Evolutionary conservation across 768 basidiomycete genomes (phyloP), one percentile per base, ranked within the genome.

Genomic region (Termitomyces sp.): DNA sequence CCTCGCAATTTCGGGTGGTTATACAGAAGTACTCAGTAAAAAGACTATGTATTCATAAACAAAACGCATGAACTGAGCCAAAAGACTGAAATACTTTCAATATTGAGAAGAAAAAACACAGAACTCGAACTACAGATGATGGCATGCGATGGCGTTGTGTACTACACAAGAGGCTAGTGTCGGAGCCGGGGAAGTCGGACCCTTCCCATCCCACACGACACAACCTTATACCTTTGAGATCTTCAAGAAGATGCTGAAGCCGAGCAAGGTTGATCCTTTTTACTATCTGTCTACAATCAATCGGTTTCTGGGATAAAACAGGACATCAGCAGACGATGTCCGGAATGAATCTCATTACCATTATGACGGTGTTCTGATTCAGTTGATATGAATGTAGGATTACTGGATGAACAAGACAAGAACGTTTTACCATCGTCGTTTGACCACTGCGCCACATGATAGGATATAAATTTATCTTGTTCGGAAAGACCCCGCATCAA

Each of bases 191-290:
- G 1, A 41, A 41, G 40, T 41, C 40, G 40, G 18, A n/a, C 8
- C 6, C 40, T n/a, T 41, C 7, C 6, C 40, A 41, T n/a, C 7
- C 18, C 18, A n/a, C 18, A 38, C 38, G 35, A 36, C 35, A 36
- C 12, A 38, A 36, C 35, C 12, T 36, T 36, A 38, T 16, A 14
- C 3, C 38, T 16, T 38, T 2, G 16, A 6, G 16, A 16, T 40
- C 4, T 40, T 2, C 7, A 16, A 6, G 77, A 76, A 0, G 79
- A 79, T 43, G 82, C 69, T 6, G 77, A 77, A 4, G 77, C 76
- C n/a, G 81, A 82, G 64, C 82, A 82, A 49, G 62, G 67, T 1
- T 73, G 72, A 60, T 82, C 81, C 66, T 84, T 81, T 3, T 81
- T 82, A 38, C 12, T 12, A 44, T 77, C 75, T 5, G 62, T 64